Evolutionary conservation across 495 filamentous ascomycete species (phyloP).

Genomic region (Lasiosphaeria hispida): DNA sequence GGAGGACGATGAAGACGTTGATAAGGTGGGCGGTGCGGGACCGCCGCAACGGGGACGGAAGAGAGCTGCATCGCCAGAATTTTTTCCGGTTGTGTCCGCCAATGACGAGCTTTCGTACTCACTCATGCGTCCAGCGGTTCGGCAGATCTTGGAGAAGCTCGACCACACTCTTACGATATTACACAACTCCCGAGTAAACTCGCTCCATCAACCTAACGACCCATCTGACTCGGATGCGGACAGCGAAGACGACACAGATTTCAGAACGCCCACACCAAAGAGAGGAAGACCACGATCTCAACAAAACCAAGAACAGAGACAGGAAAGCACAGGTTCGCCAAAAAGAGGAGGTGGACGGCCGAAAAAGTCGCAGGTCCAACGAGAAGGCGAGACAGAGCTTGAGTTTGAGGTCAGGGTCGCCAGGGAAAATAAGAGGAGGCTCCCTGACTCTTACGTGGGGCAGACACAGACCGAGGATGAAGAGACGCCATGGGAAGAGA

Average conservation of each 20-base stretch:
- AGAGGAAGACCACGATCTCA: not conserved
- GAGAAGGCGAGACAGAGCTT: slow-evolving; percentile 44
- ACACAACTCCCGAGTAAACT: slow-evolving; percentile 57
- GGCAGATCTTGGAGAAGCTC: slow-evolving; percentile 62
- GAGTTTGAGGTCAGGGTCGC: slow-evolving; percentile 43
- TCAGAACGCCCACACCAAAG: not conserved
- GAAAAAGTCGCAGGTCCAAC: slow-evolving; percentile 34
- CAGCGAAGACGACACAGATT: slow-evolving; percentile 18
- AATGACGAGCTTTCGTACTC: slow-evolving; percentile 59
- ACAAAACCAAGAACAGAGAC: not conserved
- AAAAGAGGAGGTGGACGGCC: slow-evolving; percentile 29
- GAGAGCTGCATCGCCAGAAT: slow-evolving; percentile 13
- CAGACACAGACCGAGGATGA: slow-evolving; percentile 4
- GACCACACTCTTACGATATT: slow-evolving; percentile 65
- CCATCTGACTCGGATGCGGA: slow-evolving; percentile 32
- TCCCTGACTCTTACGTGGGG: slow-evolving; percentile 10
- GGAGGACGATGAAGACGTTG: not conserved
- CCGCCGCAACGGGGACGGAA: not conserved
- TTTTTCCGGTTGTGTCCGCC: slow-evolving; percentile 30
- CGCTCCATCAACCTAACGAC: slow-evolving; percentile 24
- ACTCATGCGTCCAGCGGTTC: slow-evolving; percentile 61
- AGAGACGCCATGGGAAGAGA: too few species aligned
- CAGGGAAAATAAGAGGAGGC: slow-evolving; percentile 28
- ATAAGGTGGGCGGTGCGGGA: not conserved
- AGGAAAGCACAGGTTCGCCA: not conserved